Conservation (phyloP, 148 eudicot species). For the Cornus controversa region DNA sequence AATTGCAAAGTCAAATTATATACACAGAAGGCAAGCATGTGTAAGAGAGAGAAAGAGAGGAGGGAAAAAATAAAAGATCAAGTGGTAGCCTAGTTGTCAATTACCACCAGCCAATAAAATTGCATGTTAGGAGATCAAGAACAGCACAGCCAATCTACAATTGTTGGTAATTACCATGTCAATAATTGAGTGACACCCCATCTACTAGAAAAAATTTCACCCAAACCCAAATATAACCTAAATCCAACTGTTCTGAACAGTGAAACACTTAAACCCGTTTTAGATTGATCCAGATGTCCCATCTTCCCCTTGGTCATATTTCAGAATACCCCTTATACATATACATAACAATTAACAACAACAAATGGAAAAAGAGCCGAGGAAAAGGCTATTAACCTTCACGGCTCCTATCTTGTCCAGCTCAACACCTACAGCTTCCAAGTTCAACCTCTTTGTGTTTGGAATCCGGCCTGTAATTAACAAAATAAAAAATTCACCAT, state of each 20-base stretch:
- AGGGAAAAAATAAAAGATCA: neutral
- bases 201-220: neutral
- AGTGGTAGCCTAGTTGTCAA: neutral
- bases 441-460: slow-evolving; percentile 80
- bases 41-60: neutral
- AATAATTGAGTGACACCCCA: neutral
- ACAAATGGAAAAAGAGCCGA: slow-evolving; percentile 11
- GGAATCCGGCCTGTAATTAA: slow-evolving; percentile 71
- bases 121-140: neutral
- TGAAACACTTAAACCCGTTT: neutral
- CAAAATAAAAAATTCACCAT: neutral
- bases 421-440: slow-evolving; percentile 82
- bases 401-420: slow-evolving; percentile 68
- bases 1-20: no score
- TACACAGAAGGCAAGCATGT: neutral
- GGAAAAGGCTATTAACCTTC: slow-evolving; percentile 47
- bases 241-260: neutral
- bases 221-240: neutral
- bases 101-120: neutral
- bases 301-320: neutral
- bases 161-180: neutral
- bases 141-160: no score
- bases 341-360: neutral
- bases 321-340: neutral
- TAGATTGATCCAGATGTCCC: neutral